phyloP scores from a whole-genome alignment of 2,329 filamentous ascomycete species.

The Cladophialophora immunda region DNA sequence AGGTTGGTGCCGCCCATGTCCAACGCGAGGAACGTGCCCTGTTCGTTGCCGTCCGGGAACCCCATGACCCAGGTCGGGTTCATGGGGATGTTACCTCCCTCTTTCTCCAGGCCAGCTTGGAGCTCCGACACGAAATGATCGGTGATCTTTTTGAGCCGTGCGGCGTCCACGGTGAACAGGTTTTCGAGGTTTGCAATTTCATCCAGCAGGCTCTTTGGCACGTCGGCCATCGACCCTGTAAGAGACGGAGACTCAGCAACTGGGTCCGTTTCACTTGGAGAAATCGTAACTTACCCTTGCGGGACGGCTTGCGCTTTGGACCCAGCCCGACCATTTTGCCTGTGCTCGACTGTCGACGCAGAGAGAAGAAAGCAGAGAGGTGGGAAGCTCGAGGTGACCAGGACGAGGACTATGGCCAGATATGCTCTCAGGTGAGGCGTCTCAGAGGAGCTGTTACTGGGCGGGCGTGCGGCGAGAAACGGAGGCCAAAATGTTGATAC shows the following conservation, averaged over 20 bases:
- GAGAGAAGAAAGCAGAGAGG: not conserved
- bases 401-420: not conserved
- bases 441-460: conserved; percentile 3
- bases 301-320: conserved; percentile 71
- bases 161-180: conserved; percentile 77
- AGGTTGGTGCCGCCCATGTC: conserved; percentile 98
- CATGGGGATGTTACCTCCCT: conserved; percentile 98
- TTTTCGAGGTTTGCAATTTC: conserved; percentile 88
- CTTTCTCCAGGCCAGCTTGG: conserved; percentile 81
- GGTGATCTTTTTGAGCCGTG: conserved; percentile 88
- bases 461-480: conserved; percentile 21
- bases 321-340: conserved; percentile 68
- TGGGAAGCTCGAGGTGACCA: not conserved
- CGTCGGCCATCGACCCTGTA: conserved; percentile 86
- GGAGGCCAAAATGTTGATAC: conserved; percentile 29
- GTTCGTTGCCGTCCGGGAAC: conserved; percentile 86
- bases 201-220: conserved; percentile 81
- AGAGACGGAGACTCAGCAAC: conserved; percentile 5
- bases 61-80: conserved; percentile 96
- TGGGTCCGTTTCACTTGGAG: conserved; percentile 10
- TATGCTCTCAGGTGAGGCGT: conserved; percentile 4
- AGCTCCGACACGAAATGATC: conserved; percentile 90
- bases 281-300: conserved; percentile 71
- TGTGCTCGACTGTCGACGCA: conserved; percentile 2
- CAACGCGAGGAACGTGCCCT: conserved; percentile 84